A percentile compares a stretch with the other conserved stretches of the same genome.
Evolutionary conservation across 352 stramenopile genomes (phyloP).

Genomic region (Globisporangium echinulatum): DNA sequence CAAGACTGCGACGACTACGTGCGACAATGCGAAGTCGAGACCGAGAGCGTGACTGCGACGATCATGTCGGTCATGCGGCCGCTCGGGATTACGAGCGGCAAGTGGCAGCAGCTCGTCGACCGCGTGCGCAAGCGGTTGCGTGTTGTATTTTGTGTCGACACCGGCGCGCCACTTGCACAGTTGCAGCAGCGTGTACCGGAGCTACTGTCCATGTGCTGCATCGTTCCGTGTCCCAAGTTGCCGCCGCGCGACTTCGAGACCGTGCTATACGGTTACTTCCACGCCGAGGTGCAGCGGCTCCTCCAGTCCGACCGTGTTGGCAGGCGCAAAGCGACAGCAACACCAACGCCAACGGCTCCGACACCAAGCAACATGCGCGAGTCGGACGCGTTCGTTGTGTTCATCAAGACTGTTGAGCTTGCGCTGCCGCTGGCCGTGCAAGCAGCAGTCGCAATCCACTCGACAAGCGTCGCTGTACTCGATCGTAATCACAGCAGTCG

Average conservation of each 20-base stretch:
- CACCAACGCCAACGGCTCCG: not conserved
- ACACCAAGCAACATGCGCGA: not conserved
- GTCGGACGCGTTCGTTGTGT: constrained; percentile 12
- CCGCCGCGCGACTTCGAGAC: constrained; percentile 21
- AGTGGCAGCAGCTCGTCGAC: constrained; percentile 60
- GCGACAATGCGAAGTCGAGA: constrained; percentile 57
- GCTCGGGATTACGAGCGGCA: constrained; percentile 58
- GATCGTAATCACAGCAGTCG: not conserved
- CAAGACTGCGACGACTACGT: constrained; percentile 58
- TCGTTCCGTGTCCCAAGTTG: constrained; percentile 25
- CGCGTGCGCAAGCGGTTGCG: constrained; percentile 41
- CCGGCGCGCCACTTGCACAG: constrained; percentile 7
- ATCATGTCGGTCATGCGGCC: constrained; percentile 75
- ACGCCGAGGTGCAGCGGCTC: constrained; percentile 25
- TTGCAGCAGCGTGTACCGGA: constrained; percentile 13
- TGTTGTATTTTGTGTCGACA: constrained; percentile 40
- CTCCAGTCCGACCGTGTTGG: constrained; percentile 4
- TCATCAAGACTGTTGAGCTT: constrained; percentile 18
- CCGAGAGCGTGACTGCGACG: constrained; percentile 56
- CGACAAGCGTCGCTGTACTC: not conserved
- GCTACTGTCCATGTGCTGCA: constrained; percentile 26
- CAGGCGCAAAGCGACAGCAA: not conserved
- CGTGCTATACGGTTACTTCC: constrained; percentile 39
- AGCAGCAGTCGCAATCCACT: constrained; percentile 22
- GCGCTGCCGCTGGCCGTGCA: constrained; percentile 15